These are phyloP conservation scores for Pseudocercospora ulei DNA, from an alignment of 2,329 filamentous ascomycete genomes.

Conservation along the genomic window DNA sequence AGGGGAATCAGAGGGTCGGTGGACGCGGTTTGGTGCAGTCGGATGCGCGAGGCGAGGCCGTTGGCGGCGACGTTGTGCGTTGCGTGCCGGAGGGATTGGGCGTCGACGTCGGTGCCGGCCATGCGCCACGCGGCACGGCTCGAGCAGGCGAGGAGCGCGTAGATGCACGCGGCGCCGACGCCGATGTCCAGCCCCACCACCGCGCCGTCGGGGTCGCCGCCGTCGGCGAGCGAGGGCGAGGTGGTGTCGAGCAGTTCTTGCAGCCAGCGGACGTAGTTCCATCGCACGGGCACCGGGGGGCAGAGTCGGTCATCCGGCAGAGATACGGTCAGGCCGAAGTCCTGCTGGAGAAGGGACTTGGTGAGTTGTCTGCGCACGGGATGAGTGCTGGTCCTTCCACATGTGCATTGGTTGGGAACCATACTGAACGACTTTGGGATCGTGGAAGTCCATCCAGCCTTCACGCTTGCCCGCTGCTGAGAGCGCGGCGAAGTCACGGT, in stretches of 20 bases:
- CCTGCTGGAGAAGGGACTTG: slow-evolving; percentile 61
- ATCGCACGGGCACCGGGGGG: slow-evolving; percentile 59
- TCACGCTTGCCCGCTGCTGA: slow-evolving; percentile 35
- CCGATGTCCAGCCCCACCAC: slow-evolving; percentile 56
- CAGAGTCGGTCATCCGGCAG: slow-evolving; percentile 73
- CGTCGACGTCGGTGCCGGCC: slow-evolving; percentile 59
- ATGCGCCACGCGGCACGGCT: slow-evolving; percentile 56
- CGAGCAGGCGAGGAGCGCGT: slow-evolving; percentile 67
- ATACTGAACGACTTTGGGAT: slow-evolving; percentile 66
- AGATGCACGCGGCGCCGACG: slow-evolving; percentile 84
- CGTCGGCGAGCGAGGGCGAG: slow-evolving; percentile 39
- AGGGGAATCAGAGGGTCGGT: slow-evolving; percentile 53
- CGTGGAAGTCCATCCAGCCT: slow-evolving; percentile 65
- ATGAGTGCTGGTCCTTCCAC: not conserved
- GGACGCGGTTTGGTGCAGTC: slow-evolving; percentile 51
- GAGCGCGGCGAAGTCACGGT: slow-evolving; percentile 51
- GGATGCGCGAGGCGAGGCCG: slow-evolving; percentile 53
- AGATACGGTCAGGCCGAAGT: slow-evolving; percentile 63
- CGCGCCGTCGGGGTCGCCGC: slow-evolving; percentile 44
- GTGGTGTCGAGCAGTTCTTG: slow-evolving; percentile 70
- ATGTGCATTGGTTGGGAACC: slow-evolving; percentile 44
- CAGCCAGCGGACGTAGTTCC: slow-evolving; percentile 87
- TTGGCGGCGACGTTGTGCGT: slow-evolving; percentile 59
- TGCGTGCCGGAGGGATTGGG: slow-evolving; percentile 57
- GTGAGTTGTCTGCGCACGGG: slow-evolving; percentile 50